Conservation (phyloP, 495 filamentous ascomycete genomes). For the Tuber magnatum region DNA sequence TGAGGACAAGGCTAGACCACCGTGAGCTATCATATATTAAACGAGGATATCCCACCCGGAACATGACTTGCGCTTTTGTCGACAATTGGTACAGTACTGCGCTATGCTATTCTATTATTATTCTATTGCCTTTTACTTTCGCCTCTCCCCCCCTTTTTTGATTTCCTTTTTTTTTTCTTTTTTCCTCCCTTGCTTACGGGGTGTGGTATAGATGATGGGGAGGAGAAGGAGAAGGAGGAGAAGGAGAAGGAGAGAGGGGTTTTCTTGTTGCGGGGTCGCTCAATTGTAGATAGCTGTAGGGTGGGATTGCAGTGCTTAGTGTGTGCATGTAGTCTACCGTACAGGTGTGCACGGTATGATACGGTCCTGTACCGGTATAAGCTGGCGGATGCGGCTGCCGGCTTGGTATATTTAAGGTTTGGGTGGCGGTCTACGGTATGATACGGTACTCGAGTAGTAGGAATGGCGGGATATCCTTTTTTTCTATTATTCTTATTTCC, state of each 20-base stretch:
- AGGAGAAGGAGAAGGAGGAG: constrained; percentile 62
- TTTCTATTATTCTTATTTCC: too few relatives aligned
- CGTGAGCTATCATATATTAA: not conserved
- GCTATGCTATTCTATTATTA: not conserved
- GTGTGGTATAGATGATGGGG: constrained; percentile 83
- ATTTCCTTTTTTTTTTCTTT: constrained; percentile 13
- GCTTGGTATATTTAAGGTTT: not conserved
- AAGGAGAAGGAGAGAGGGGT: constrained; percentile 47
- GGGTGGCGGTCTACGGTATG: too few relatives aligned
- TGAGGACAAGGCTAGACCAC: not conserved
- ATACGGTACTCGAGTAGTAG: too few relatives aligned
- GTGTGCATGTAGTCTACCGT: too few relatives aligned
- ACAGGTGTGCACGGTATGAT: not conserved
- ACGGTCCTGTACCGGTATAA: not conserved
- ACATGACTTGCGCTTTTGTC: not conserved
- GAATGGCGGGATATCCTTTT: too few relatives aligned
- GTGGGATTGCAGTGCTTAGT: not conserved
- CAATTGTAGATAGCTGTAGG: not conserved
- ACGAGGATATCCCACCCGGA: not conserved
- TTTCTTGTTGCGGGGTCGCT: not conserved
- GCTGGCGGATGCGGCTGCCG: not conserved
- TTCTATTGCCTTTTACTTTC: not conserved
- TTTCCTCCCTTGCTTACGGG: too few relatives aligned
- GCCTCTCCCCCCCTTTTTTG: not conserved
- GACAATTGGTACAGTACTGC: not conserved